A percentile compares a stretch with the other conserved stretches of the same genome.
Conservation (phyloP, 2,329 filamentous ascomycete species). For the Penicillium sclerotigenum region DNA sequence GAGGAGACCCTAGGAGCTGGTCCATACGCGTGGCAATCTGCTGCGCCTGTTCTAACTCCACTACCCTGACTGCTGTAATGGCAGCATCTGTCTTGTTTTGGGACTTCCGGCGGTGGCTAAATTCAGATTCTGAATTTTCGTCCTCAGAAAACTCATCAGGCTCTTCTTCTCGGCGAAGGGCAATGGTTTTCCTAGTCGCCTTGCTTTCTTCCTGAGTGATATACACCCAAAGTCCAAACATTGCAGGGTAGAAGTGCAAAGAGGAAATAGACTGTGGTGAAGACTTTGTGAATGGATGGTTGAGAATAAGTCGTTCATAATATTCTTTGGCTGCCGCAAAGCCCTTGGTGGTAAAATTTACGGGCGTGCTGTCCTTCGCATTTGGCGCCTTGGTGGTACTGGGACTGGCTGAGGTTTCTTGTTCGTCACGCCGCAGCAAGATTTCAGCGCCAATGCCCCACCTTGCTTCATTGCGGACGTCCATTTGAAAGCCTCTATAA, state of each 20-base stretch:
- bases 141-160: conserved; percentile 33
- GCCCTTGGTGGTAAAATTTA: conserved; percentile 46
- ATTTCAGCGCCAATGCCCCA: conserved; percentile 88
- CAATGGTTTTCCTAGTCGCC: conserved; percentile 42
- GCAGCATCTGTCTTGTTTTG: conserved; percentile 36
- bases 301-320: conserved; percentile 73
- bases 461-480: conserved; percentile 65
- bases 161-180: conserved; percentile 23
- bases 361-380: conserved; percentile 4
- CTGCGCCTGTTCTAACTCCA: conserved; percentile 58
- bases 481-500: conserved; percentile 56
- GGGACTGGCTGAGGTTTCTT: conserved; percentile 13
- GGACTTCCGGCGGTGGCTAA: conserved; percentile 21
- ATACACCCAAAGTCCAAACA: conserved; percentile 79
- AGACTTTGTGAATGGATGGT: conserved; percentile 67
- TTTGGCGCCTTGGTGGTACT: background rate
- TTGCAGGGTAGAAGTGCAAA: conserved; percentile 74
- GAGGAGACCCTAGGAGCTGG: conserved; percentile 63
- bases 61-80: conserved; percentile 41
- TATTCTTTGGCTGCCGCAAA: conserved; percentile 63
- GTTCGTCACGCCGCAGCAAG: conserved; percentile 58
- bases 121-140: conserved; percentile 27
- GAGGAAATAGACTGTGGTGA: conserved; percentile 61
- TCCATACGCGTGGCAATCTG: conserved; percentile 69
- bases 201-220: conserved; percentile 62